phyloP scores from a whole-genome alignment of 768 basidiomycete genomes.

The Leccinum uliginosum region DNA sequence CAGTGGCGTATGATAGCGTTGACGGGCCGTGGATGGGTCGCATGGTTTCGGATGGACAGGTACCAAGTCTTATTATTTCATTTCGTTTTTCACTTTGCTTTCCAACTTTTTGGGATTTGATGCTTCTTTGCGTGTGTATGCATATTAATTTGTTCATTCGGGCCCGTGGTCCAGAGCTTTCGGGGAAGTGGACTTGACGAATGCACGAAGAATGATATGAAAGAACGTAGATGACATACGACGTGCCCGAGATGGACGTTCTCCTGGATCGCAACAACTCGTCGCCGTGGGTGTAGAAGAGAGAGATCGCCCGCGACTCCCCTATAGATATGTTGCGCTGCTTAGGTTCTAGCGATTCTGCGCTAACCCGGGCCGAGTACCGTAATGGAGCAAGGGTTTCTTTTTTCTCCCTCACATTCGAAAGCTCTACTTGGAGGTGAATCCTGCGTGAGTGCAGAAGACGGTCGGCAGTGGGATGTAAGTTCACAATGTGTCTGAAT shows the following conservation, averaged over 20 bases:
- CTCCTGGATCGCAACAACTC: not conserved
- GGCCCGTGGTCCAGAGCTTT: not conserved
- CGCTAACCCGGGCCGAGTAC: too few species aligned
- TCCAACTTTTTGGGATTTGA: not conserved
- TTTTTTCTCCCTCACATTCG: too few species aligned
- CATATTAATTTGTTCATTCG: not conserved
- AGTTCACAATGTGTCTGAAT: too few species aligned
- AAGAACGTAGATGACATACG: not conserved
- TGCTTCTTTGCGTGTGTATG: not conserved
- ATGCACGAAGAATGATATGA: not conserved
- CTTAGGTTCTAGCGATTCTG: too few species aligned
- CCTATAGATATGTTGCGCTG: too few species aligned
- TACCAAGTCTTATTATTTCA: conserved; percentile 3
- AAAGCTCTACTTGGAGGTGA: too few species aligned
- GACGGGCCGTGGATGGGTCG: not conserved
- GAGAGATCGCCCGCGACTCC: too few species aligned
- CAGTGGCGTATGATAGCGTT: not conserved
- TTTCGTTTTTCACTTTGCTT: not conserved
- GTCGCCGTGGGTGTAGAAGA: not conserved
- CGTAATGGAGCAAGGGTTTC: too few species aligned
- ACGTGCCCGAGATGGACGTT: not conserved
- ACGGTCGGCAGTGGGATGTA: too few species aligned
- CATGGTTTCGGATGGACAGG: conserved; percentile 1
- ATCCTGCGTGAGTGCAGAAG: too few species aligned
- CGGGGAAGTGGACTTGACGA: not conserved